A percentile compares a stretch with the other conserved stretches of the same genome.
phyloP scores from a whole-genome alignment of 345 rosid species.

The Cardiospermum halicacabum region DNA sequence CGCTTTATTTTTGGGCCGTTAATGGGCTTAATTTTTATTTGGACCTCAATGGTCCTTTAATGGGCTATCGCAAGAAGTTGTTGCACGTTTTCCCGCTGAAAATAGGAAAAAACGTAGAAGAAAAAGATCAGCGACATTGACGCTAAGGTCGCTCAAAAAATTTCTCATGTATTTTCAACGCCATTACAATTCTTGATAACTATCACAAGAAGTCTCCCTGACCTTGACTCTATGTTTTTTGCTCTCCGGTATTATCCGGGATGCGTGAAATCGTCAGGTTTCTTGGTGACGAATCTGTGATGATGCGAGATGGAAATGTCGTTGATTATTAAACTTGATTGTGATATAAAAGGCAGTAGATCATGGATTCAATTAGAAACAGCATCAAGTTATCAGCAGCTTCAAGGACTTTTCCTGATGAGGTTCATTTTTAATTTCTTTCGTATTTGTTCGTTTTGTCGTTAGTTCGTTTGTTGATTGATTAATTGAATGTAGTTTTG shows the following conservation, averaged over 20 bases:
- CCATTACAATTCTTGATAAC: no score
- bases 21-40: background rate
- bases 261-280: background rate
- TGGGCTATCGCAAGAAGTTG: no score
- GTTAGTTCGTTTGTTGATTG: background rate
- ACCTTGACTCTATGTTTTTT: no score
- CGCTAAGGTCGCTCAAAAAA: slow-evolving; percentile 1
- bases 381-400: background rate
- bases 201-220: no score
- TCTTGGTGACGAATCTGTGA: slow-evolving; percentile 4
- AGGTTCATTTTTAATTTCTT: slow-evolving; percentile 15
- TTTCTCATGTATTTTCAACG: no score
- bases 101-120: background rate
- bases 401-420: slow-evolving; percentile 9
- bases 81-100: slow-evolving; percentile 4
- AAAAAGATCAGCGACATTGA: background rate
- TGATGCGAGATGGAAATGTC: slow-evolving; percentile 14
- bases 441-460: background rate
- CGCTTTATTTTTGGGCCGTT: background rate
- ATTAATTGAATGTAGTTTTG: background rate
- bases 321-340: background rate
- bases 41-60: background rate
- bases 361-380: slow-evolving; percentile 13
- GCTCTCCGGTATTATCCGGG: no score
- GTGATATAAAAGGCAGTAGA: background rate